Percentiles rank a stretch among this genome's conserved stretches.
phyloP scores from a whole-genome alignment of 202 grass and related monocot genomes.

The Sporobolus alterniflorus region DNA sequence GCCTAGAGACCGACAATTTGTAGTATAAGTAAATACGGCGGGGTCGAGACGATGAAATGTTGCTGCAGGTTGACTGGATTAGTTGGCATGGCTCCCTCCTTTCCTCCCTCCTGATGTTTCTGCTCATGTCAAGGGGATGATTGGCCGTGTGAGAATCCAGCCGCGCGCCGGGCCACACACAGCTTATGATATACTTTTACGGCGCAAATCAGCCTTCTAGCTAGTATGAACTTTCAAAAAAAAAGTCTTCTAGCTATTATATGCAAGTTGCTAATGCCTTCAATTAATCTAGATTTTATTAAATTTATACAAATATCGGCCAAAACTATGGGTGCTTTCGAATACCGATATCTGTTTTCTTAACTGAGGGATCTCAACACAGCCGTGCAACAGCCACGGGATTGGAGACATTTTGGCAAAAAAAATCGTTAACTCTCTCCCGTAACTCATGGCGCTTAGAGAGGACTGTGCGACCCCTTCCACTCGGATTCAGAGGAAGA shows the following conservation, averaged over 20 bases:
- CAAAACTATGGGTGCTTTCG: not conserved
- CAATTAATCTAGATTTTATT: not conserved
- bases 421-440: no score
- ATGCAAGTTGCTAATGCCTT: not conserved
- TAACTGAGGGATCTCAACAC: not conserved
- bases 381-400: not conserved
- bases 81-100: constrained; percentile 25
- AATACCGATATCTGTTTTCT: not conserved
- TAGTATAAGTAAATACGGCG: constrained; percentile 47
- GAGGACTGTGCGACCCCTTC: no score
- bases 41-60: constrained; percentile 33
- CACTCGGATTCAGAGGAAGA: no score
- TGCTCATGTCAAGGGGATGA: constrained; percentile 59
- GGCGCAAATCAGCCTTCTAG: no score
- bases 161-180: not conserved
- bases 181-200: not conserved
- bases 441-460: no score
- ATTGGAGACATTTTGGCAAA: no score
- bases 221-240: no score
- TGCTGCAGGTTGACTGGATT: constrained; percentile 48
- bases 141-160: not conserved
- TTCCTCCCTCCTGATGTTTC: constrained; percentile 23
- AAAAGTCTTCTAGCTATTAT: no score
- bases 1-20: constrained; percentile 56
- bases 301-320: not conserved